A percentile compares a stretch with the other conserved stretches of the same genome.
phyloP scores from a whole-genome alignment of 345 rosid genomes.

The Gossypium stocksii region DNA sequence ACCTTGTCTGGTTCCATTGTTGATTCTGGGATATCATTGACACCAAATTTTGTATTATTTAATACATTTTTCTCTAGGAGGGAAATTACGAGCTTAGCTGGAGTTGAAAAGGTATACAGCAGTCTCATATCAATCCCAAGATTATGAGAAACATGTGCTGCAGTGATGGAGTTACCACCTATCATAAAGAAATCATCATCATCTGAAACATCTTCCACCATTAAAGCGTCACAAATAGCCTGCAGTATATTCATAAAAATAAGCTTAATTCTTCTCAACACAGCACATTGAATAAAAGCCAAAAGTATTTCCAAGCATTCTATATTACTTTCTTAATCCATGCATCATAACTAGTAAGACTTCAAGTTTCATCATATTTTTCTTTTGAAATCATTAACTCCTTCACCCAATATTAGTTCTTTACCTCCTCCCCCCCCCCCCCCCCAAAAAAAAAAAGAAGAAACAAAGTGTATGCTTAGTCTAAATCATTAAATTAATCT shows the following conservation, averaged over 20 bases:
- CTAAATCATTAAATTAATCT: background rate
- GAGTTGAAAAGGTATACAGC: slow-evolving; percentile 67
- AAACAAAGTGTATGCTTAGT: background rate
- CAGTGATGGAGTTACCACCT: slow-evolving; percentile 89
- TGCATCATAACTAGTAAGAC: background rate
- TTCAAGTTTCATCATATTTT: background rate
- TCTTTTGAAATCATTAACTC: background rate
- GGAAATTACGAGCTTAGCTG: slow-evolving; percentile 52
- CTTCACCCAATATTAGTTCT: background rate
- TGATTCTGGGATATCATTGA: slow-evolving; percentile 23
- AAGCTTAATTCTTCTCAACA: background rate
- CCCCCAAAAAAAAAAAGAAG: background rate
- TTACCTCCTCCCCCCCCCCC: background rate
- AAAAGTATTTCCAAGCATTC: slow-evolving; percentile 1
- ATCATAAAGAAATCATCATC: slow-evolving; percentile 76
- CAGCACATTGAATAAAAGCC: background rate
- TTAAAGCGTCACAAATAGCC: slow-evolving; percentile 73
- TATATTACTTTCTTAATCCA: background rate
- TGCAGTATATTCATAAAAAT: slow-evolving; percentile 27
- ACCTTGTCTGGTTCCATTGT: slow-evolving; percentile 27
- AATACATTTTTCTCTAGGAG: slow-evolving; percentile 40
- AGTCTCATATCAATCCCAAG: slow-evolving; percentile 78
- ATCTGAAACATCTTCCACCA: slow-evolving; percentile 59
- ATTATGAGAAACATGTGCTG: slow-evolving; percentile 78
- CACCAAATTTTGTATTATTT: slow-evolving; percentile 22